These are phyloP conservation scores for Daldinia decipiens DNA, from an alignment of 495 filamentous ascomycete genomes.

Conservation along the genomic window DNA sequence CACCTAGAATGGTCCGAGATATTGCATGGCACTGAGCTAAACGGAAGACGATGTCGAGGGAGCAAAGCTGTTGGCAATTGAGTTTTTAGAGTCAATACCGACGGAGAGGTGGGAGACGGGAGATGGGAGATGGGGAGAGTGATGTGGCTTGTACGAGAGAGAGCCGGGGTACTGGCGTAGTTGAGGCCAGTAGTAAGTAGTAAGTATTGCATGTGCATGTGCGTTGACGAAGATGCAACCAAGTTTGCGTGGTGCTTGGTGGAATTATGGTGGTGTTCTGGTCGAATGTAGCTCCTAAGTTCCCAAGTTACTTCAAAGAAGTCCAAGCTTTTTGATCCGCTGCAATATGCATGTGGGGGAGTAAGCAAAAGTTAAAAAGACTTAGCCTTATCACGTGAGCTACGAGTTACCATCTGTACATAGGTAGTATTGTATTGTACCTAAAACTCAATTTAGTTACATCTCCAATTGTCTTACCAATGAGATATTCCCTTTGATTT, in stretches of 20 bases:
- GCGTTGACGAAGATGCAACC: conserved; percentile 4
- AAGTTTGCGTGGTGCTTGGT: not conserved
- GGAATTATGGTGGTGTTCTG: conserved; percentile 4
- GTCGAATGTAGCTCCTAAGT: not conserved
- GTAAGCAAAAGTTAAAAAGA: not conserved
- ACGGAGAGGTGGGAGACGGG: not conserved
- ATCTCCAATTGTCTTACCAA: too few relatives aligned
- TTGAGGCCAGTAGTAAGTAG: not conserved
- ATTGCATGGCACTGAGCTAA: not conserved
- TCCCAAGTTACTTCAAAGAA: conserved; percentile 6
- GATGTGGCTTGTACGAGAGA: not conserved
- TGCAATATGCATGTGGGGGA: conserved; percentile 10
- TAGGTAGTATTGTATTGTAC: too few relatives aligned
- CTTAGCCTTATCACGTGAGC: conserved; percentile 14
- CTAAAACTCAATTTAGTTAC: too few relatives aligned
- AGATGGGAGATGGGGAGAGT: not conserved
- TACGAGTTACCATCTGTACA: not conserved
- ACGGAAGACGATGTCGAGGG: not conserved
- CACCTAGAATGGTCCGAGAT: not conserved
- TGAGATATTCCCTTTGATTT: not conserved
- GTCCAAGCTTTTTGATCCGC: conserved; percentile 20
- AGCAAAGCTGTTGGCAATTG: not conserved
- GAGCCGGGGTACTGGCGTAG: not conserved
- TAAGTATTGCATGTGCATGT: conserved; percentile 1
- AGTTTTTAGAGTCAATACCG: not conserved